Evolutionary conservation across 208 protist genomes (phyloP).

Genomic region (Leishmania lainsoni): DNA sequence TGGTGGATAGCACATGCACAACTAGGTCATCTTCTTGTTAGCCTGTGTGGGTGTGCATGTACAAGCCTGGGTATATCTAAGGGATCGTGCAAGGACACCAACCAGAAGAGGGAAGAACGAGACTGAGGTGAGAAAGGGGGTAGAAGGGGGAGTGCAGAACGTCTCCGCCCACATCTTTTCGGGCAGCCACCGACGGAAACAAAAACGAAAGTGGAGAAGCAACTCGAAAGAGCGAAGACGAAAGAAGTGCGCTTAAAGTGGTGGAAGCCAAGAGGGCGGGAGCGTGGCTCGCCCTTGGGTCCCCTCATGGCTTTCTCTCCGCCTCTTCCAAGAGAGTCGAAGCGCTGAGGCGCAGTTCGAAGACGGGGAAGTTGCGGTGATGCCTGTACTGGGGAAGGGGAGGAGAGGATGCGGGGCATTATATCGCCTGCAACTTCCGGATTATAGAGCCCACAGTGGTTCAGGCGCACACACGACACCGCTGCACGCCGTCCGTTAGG

Average conservation of each 20-base stretch:
- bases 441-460: slow-evolving; percentile 3
- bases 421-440: background rate
- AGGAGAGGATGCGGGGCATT: background rate
- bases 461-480: background rate
- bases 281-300: too few relatives aligned
- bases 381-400: background rate
- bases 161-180: background rate
- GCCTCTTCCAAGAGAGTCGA: too few relatives aligned
- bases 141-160: background rate
- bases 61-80: background rate
- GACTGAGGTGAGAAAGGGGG: background rate
- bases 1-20: background rate
- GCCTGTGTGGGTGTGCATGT: background rate
- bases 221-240: background rate
- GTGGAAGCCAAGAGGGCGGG: background rate
- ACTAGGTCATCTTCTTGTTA: background rate
- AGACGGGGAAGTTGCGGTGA: background rate
- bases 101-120: background rate
- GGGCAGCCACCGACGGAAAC: background rate
- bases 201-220: background rate
- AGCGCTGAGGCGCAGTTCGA: too few relatives aligned
- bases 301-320: too few relatives aligned
- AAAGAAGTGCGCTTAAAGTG: slow-evolving; percentile 6
- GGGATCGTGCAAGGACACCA: background rate
- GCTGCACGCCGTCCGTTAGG: background rate